Conservation (phyloP, 306 rosid genomes). For the Quercus alba region DNA sequence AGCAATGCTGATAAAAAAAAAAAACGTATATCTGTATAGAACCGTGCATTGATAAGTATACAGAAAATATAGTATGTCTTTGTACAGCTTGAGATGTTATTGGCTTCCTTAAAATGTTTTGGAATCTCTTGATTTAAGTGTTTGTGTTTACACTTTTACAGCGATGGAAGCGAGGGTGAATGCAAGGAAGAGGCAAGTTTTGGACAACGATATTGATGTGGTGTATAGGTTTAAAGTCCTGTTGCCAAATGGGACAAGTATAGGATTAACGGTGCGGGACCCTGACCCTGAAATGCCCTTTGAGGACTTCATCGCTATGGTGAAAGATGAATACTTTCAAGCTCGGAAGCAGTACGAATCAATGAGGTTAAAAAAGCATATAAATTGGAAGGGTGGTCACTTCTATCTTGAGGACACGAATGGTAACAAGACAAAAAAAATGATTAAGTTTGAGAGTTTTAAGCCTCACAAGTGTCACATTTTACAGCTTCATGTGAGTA, state of each 20-base stretch:
- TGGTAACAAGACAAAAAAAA: conserved; percentile 13
- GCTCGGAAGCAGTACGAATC: neutral
- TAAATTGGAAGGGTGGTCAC: conserved; percentile 32
- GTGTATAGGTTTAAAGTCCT: conserved; percentile 33
- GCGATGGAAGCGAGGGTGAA: conserved; percentile 11
- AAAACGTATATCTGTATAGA: no score
- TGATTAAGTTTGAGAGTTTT: conserved; percentile 28
- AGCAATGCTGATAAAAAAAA: no score
- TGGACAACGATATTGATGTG: neutral
- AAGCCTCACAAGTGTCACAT: conserved; percentile 38
- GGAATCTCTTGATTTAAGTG: neutral
- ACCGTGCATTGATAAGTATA: no score
- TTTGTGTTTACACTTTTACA: neutral
- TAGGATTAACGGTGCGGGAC: conserved; percentile 19
- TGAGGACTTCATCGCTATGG: conserved; percentile 23
- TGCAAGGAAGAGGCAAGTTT: conserved; percentile 14
- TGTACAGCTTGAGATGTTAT: neutral
- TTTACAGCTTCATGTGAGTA: conserved; percentile 53
- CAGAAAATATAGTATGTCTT: no score
- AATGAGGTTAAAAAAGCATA: conserved; percentile 13
- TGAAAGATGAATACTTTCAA: conserved; percentile 21
- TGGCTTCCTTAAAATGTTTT: neutral
- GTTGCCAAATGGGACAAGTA: conserved; percentile 37
- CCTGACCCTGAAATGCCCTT: conserved; percentile 29
- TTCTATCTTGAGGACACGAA: conserved; percentile 38